Evolutionary conservation across 306 rosid genomes (phyloP).

Genomic region (Cercis canadensis): DNA sequence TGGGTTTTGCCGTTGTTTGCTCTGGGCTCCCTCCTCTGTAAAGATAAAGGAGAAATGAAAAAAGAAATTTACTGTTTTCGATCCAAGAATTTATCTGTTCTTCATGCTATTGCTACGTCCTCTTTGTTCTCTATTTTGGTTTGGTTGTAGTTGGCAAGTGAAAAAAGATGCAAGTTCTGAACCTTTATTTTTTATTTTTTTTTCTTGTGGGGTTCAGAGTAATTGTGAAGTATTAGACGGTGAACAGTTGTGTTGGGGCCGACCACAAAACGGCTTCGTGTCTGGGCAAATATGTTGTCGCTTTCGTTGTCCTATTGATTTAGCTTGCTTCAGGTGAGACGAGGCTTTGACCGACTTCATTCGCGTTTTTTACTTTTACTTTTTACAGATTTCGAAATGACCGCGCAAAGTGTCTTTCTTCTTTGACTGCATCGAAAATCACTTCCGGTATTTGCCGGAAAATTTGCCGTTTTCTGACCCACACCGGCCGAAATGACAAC

Average conservation of each 20-base stretch:
- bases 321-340: too few relatives aligned
- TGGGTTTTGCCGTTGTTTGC: constrained; percentile 39
- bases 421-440: too few relatives aligned
- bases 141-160: too few relatives aligned
- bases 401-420: too few relatives aligned
- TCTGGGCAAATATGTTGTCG: constrained; percentile 15
- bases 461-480: too few relatives aligned
- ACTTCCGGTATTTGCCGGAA: too few relatives aligned
- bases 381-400: too few relatives aligned
- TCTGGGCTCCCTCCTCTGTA: constrained; percentile 36
- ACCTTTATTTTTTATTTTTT: constrained; percentile 10
- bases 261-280: constrained; percentile 31
- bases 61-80: constrained; percentile 25
- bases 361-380: too few relatives aligned
- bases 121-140: too few relatives aligned
- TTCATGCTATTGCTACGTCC: neutral
- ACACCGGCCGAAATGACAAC: too few relatives aligned
- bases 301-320: constrained; percentile 1
- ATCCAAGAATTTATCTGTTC: neutral
- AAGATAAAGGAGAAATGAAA: constrained; percentile 36
- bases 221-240: neutral
- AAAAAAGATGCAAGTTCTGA: neutral
- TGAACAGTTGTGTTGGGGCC: neutral
- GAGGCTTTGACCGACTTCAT: too few relatives aligned
- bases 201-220: neutral